These are phyloP conservation scores for Backusella macrospora DNA, from an alignment of 192 early-diverging fungal genomes.

Conservation along the genomic window DNA sequence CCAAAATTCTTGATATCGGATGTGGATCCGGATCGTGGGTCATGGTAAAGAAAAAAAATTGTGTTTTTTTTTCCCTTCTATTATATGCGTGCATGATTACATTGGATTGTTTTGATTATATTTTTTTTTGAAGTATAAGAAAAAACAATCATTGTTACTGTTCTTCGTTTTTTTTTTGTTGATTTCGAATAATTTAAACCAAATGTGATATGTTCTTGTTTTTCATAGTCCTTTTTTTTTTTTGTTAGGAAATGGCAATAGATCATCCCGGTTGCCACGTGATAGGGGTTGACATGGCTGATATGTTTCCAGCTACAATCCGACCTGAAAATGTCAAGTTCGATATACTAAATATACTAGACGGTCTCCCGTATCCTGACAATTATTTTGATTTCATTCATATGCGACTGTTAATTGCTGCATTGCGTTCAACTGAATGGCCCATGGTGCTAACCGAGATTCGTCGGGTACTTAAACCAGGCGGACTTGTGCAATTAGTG, in stretches of 20 bases:
- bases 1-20: slow-evolving; percentile 40
- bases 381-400: slow-evolving; percentile 45
- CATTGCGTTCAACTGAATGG: slow-evolving; percentile 31
- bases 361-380: slow-evolving; percentile 33
- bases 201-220: too few relatives aligned
- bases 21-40: slow-evolving; percentile 47
- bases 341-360: slow-evolving; percentile 27
- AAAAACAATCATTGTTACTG: too few relatives aligned
- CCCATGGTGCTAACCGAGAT: slow-evolving; percentile 26
- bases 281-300: slow-evolving; percentile 42
- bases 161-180: background rate
- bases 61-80: background rate
- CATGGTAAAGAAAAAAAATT: slow-evolving; percentile 27
- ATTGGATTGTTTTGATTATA: too few relatives aligned
- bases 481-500: slow-evolving; percentile 33
- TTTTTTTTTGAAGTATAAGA: too few relatives aligned
- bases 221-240: background rate
- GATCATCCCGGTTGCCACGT: slow-evolving; percentile 35
- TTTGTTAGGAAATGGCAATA: slow-evolving; percentile 39
- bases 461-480: slow-evolving; percentile 38
- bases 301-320: slow-evolving; percentile 41
- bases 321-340: slow-evolving; percentile 42
- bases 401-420: slow-evolving; percentile 40
- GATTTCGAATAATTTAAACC: background rate
- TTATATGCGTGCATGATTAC: too few relatives aligned